Evolutionary conservation across 495 filamentous ascomycete species (phyloP).

Genomic region (Aspergillus steynii): DNA sequence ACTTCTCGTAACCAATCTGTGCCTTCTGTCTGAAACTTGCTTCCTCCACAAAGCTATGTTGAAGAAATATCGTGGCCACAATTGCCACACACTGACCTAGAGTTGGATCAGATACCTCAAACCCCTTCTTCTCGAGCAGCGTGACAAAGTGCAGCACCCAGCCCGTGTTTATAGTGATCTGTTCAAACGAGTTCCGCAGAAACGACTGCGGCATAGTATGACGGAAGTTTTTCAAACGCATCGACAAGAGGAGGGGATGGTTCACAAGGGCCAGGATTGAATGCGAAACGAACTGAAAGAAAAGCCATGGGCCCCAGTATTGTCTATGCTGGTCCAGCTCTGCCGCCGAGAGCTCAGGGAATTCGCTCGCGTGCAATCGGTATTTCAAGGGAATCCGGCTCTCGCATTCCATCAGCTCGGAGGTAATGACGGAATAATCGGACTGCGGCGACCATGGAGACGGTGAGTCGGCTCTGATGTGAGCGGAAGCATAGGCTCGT

Average conservation of each 20-base stretch:
- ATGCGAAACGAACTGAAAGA: constrained; percentile 44
- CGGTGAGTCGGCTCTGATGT: constrained; percentile 25
- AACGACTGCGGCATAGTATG: constrained; percentile 41
- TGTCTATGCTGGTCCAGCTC: constrained; percentile 38
- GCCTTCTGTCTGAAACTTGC: constrained; percentile 32
- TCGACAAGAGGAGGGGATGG: constrained; percentile 45
- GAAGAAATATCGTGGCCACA: constrained; percentile 37
- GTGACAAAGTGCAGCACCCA: constrained; percentile 37
- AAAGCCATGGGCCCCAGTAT: constrained; percentile 49
- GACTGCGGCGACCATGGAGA: constrained; percentile 47
- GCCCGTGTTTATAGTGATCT: constrained; percentile 31
- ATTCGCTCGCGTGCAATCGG: constrained; percentile 41
- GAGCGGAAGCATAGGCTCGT: constrained; percentile 38
- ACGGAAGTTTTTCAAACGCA: constrained; percentile 41
- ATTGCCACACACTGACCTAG: constrained; percentile 35
- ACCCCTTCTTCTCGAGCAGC: constrained; percentile 28
- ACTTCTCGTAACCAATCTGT: constrained; percentile 31
- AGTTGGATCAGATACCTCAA: constrained; percentile 36
- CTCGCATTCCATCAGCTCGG: constrained; percentile 44
- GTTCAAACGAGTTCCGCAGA: constrained; percentile 37
- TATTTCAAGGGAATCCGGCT: constrained; percentile 43
- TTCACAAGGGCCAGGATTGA: constrained; percentile 44
- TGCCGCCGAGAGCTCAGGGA: constrained; percentile 32
- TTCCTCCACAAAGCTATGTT: constrained; percentile 40
- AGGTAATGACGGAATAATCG: constrained; percentile 42